Evolutionary conservation across 2,329 filamentous ascomycete species (phyloP), one percentile per base, ranked within the genome.

Genomic region (Chaetomiaceae sp.): DNA sequence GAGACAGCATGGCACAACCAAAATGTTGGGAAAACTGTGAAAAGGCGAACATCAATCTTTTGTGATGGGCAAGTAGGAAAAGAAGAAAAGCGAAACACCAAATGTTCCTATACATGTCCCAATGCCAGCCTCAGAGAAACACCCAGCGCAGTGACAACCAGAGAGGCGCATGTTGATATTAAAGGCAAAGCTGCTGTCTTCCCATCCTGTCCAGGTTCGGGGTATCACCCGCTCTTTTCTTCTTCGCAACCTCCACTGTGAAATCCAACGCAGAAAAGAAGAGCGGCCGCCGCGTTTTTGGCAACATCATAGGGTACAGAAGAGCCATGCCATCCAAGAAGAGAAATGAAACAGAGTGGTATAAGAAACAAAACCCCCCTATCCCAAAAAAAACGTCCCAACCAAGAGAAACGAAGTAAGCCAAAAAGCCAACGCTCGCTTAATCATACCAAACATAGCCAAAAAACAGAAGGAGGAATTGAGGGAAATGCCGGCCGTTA

Each of bases 1-100:
- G 27, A 7, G 14, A 46, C 59, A 64, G 58, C 58, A 64, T 66
- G 66, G 63, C 64, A 61, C 65, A 65, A 65, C 66, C 64, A 66
- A n/a, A 27, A 22, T 59, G 56, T 59, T 61, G 11, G 25, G 7
- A 23, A 37, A 29, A 4, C 22, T 63, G 57, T 56, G 49, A 33
- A 53, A 56, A 15, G n/a, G 4, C 9, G 23, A 17, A 39, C 40
- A 25, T 46, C 49, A 51, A 51, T 51, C 49, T 51, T 31, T 45
- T 45, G 34, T 40, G 8, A 15, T 50, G 27, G n/a, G 6, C 14
- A 11, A 9, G 19, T 25, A 15, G 7, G 22, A 46, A 56, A 51
- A 56, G 56, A 53, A 54, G 42, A 55, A 49, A 58, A 44, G 23
- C 11, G 47, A 12, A 29, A 39, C 17, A 6, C 11, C 27, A 42